Percentiles rank a stretch among this genome's conserved stretches.
Evolutionary conservation across 345 rosid genomes (phyloP).

Genomic region (Camelina sativa): DNA sequence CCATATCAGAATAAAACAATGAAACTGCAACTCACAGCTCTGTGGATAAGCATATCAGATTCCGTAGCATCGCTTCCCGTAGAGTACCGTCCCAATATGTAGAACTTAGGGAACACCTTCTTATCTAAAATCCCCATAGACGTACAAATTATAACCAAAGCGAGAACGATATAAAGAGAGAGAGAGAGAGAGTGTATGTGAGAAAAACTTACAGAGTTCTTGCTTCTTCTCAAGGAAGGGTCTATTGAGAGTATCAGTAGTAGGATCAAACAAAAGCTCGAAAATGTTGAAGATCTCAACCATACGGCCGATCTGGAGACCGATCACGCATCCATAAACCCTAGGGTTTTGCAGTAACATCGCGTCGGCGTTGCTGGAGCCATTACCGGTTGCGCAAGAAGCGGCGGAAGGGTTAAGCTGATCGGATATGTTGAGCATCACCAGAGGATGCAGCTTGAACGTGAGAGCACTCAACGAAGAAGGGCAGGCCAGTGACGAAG

Average conservation of each 20-base stretch:
- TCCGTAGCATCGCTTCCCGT: no score
- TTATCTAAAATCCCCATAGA: no score
- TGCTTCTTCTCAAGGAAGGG: slow-evolving; percentile 82
- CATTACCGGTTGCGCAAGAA: slow-evolving; percentile 34
- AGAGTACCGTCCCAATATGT: no score
- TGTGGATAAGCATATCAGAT: no score
- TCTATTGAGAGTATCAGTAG: slow-evolving; percentile 70
- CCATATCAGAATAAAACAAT: no score
- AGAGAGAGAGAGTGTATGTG: no score
- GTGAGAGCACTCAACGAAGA: slow-evolving; percentile 94
- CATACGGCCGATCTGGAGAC: slow-evolving; percentile 88
- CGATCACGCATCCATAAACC: slow-evolving; percentile 92
- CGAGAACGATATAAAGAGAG: no score
- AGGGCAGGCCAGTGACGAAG: slow-evolving; percentile 11
- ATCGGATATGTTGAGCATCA: slow-evolving; percentile 84
- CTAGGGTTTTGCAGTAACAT: slow-evolving; percentile 52
- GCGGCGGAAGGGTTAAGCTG: slow-evolving; percentile 62
- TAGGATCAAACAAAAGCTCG: slow-evolving; percentile 82
- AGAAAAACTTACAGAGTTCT: no score
- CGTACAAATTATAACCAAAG: no score
- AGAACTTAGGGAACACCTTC: no score
- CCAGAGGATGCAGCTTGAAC: slow-evolving; percentile 95
- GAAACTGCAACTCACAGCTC: no score
- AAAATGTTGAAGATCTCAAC: slow-evolving; percentile 96
- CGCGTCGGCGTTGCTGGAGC: slow-evolving; percentile 43